Evolutionary conservation across 495 filamentous ascomycete species (phyloP).

Genomic region (Umbilicaria muhlenbergii): DNA sequence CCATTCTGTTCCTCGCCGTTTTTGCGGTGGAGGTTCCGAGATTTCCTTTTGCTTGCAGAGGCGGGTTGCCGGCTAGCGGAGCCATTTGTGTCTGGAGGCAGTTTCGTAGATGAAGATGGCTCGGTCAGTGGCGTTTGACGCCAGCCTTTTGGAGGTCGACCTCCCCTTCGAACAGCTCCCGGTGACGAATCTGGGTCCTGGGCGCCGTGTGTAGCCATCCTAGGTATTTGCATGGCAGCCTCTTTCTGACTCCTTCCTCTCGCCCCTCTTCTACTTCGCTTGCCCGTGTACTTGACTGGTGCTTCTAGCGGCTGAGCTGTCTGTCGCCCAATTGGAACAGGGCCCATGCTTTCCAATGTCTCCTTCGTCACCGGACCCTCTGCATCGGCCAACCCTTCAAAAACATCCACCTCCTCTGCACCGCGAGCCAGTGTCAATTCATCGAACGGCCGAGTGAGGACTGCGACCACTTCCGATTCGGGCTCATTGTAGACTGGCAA

Average conservation of each 20-base stretch:
- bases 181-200: constrained; percentile 17
- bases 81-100: constrained; percentile 12
- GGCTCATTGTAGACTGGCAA: background rate
- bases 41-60: constrained; percentile 24
- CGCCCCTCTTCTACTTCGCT: constrained; percentile 22
- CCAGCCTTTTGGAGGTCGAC: constrained; percentile 45
- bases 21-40: constrained; percentile 32
- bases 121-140: constrained; percentile 67
- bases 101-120: constrained; percentile 26
- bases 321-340: constrained; percentile 2
- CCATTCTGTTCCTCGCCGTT: constrained; percentile 54
- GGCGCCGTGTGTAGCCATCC: constrained; percentile 10
- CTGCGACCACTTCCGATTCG: constrained; percentile 15
- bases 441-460: constrained; percentile 28
- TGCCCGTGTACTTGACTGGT: constrained; percentile 13
- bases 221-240: constrained; percentile 7
- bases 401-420: constrained; percentile 3
- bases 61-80: constrained; percentile 12
- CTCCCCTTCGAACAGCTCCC: constrained; percentile 27
- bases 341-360: background rate
- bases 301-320: constrained; percentile 1
- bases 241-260: constrained; percentile 11
- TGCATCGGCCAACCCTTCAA: constrained; percentile 3
- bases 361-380: too few relatives aligned
- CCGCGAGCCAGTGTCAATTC: constrained; percentile 21